Conservation (phyloP, 1,284 basidiomycete species). For the Erythrobasidium hasegawianum region DNA sequence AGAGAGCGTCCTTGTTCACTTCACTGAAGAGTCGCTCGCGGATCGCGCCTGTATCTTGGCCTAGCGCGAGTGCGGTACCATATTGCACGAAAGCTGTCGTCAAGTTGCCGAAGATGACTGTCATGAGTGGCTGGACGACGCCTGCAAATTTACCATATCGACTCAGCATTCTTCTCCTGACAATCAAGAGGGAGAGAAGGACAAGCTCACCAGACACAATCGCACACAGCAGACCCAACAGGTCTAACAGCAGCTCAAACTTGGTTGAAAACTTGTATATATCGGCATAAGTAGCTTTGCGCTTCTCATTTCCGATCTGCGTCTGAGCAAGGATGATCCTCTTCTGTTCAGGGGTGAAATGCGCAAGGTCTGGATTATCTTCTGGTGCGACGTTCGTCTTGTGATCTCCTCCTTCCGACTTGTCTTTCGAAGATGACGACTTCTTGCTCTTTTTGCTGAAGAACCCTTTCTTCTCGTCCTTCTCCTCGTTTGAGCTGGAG, state of each 20-base stretch:
- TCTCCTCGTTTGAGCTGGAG: slow-evolving; percentile 2
- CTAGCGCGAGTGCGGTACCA: slow-evolving; percentile 44
- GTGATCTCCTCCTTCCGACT: neutral
- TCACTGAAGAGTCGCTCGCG: slow-evolving; percentile 6
- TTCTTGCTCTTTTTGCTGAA: slow-evolving; percentile 14
- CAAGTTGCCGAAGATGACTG: slow-evolving; percentile 72
- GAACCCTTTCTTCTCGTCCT: slow-evolving; percentile 17
- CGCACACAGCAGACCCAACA: slow-evolving; percentile 39
- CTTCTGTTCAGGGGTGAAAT: slow-evolving; percentile 31
- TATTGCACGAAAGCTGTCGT: slow-evolving; percentile 71
- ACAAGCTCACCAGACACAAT: slow-evolving; percentile 6
- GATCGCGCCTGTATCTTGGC: slow-evolving; percentile 14
- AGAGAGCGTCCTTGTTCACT: slow-evolving; percentile 56
- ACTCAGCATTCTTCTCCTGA: too few relatives aligned
- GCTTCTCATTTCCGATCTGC: slow-evolving; percentile 15
- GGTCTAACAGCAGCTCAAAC: slow-evolving; percentile 31
- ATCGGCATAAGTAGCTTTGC: slow-evolving; percentile 24
- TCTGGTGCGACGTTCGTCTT: slow-evolving; percentile 10
- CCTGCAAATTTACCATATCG: too few relatives aligned
- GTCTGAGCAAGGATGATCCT: slow-evolving; percentile 26
- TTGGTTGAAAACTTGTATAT: slow-evolving; percentile 35
- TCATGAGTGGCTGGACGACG: slow-evolving; percentile 43
- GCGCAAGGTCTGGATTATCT: slow-evolving; percentile 27
- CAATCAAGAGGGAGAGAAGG: too few relatives aligned
- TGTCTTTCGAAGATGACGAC: neutral